Base-by-base conservation (phyloP, 129 eudicot species). In the Solidago caesia region DNA sequence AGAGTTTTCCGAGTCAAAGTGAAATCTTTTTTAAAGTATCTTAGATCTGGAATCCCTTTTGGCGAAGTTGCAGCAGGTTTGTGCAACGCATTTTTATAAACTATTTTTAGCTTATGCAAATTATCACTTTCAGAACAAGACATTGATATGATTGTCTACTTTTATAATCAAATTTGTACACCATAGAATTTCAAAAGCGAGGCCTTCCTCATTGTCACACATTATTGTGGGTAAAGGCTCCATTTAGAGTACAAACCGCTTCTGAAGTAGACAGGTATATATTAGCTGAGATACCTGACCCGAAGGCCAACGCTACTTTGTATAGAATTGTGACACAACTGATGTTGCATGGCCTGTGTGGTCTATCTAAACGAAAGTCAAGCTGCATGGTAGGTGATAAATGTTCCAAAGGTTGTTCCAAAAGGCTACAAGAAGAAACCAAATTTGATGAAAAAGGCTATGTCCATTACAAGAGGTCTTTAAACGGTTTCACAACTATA, bases 301-400 rank as follows among this genome's bases (percentile, higher is more conserved):
- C 43, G 7, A 27, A 11, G 7, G 10, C 43, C 14, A 14, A 61
- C 2, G 8, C 67, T 14, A 4, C 5, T 5, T 1, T 5, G 4
- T 57, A 57, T 16, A 57, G 15, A 14, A 16, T 57, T n/a, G 67
- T 61, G 2, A 25, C 67, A 5, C 13, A 61, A 8, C 9, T 29
- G 3, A 61, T 61, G 67, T 26, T 61, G 11, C 67, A 61, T 29
- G 67, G 67, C 7, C 67, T 44, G 11, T 61, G 67, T 61, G 67
- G 67, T 61, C 67, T 26, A 26, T 43, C 67, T 26, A 27, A 29
- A 4, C 21, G 5, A 2, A 6, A 9, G 27, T 11, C 67, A 26
- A 0, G 44, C 2, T 61, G 67, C 14, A 27, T 61, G 67, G 13
- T 2, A n/a, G 21, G 21, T 4, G 44, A n/a, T 4, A 9, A 13